These are phyloP conservation scores for Elsinoe arachidis DNA, from an alignment of 2,329 filamentous ascomycete species.

Conservation along the genomic window DNA sequence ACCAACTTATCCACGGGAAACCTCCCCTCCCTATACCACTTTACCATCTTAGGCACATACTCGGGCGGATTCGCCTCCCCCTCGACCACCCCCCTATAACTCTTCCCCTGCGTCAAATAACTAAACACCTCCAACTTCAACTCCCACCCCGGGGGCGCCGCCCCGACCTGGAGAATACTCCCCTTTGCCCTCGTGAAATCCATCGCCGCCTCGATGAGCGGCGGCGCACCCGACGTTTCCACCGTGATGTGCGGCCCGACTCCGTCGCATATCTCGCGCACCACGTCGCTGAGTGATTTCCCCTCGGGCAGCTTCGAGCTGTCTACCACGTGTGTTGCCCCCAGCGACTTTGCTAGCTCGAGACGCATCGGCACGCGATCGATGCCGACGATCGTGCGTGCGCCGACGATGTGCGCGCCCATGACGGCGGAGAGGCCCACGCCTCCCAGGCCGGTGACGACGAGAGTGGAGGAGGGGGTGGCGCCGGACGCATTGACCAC, in stretches of 20 bases:
- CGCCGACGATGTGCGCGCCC: slow-evolving; percentile 38
- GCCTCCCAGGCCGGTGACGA: slow-evolving; percentile 39
- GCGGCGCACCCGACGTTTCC: slow-evolving; percentile 42
- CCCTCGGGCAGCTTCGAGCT: slow-evolving; percentile 26
- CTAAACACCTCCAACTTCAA: slow-evolving; percentile 36
- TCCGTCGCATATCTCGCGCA: slow-evolving; percentile 29
- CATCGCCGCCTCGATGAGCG: slow-evolving; percentile 36
- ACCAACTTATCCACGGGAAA: slow-evolving; percentile 41
- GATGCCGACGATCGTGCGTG: slow-evolving; percentile 34
- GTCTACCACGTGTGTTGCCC: slow-evolving; percentile 34
- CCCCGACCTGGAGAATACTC: slow-evolving; percentile 44
- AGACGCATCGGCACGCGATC: slow-evolving; percentile 32
- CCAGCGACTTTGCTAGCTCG: slow-evolving; percentile 32
- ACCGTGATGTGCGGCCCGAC: slow-evolving; percentile 38
- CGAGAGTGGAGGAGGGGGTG: slow-evolving; percentile 29
- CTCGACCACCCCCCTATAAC: slow-evolving; percentile 42
- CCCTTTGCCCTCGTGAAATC: slow-evolving; percentile 38
- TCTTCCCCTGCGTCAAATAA: slow-evolving; percentile 41
- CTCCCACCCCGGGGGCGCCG: slow-evolving; percentile 36
- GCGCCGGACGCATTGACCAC: slow-evolving; percentile 34
- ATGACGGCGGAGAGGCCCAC: slow-evolving; percentile 42
- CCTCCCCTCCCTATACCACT: slow-evolving; percentile 40
- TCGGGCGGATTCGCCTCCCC: slow-evolving; percentile 36
- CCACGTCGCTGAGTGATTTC: slow-evolving; percentile 28
- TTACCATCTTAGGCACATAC: slow-evolving; percentile 41